phyloP scores from a whole-genome alignment of 768 basidiomycete genomes.

The Megacollybia marginata region DNA sequence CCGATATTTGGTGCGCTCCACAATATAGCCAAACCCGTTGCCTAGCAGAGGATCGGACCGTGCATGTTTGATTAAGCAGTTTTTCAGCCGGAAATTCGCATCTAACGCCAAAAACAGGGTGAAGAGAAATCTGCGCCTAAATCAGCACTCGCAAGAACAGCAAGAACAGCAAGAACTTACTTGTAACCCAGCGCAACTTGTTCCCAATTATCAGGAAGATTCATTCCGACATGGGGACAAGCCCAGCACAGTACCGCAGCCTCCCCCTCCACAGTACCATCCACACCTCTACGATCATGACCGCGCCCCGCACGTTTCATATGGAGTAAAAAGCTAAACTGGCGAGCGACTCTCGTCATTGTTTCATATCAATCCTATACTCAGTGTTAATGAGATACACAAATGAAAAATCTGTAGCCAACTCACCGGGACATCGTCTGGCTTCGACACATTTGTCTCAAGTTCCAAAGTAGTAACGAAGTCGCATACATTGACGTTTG shows the following conservation, averaged over 20 bases:
- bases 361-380: not conserved
- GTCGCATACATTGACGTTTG: not conserved
- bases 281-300: not conserved
- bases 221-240: not conserved
- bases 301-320: not conserved
- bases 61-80: not conserved
- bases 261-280: not conserved
- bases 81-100: not conserved
- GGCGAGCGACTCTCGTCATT: not conserved
- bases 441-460: not conserved
- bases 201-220: not conserved
- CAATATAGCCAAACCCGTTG: not conserved
- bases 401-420: not conserved
- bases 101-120: not conserved
- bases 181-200: not conserved
- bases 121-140: not conserved
- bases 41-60: not conserved
- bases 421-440: not conserved
- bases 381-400: not conserved
- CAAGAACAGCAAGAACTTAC: not conserved
- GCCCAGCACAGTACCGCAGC: not conserved
- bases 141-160: not conserved
- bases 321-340: not conserved
- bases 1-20: not conserved
- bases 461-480: not conserved